These are phyloP conservation scores for Fusarium piperis DNA, from an alignment of 2,329 filamentous ascomycete genomes.

Conservation along the genomic window DNA sequence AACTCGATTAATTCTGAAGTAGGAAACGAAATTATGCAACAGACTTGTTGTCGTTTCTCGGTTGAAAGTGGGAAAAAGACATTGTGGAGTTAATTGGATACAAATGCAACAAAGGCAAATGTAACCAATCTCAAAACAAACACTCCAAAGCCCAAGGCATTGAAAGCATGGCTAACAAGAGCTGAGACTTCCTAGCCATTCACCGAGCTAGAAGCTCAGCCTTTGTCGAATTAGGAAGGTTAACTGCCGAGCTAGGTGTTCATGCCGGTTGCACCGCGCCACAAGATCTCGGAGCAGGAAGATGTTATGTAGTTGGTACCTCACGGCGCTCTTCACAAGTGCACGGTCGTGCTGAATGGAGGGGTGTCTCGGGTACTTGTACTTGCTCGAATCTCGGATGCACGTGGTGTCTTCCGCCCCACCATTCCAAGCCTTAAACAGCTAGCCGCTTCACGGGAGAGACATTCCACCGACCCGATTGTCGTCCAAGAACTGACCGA, in stretches of 20 bases:
- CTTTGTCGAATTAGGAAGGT: slow-evolving; percentile 19
- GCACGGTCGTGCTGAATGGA: background rate
- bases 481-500: slow-evolving; percentile 26
- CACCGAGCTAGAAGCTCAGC: slow-evolving; percentile 19
- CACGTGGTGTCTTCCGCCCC: slow-evolving; percentile 10
- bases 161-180: background rate
- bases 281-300: background rate
- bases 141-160: background rate
- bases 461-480: slow-evolving; percentile 34
- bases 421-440: slow-evolving; percentile 24
- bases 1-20: background rate
- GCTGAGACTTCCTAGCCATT: background rate
- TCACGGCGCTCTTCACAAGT: background rate
- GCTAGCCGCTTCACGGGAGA: slow-evolving; percentile 26
- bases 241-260: slow-evolving; percentile 15
- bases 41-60: background rate
- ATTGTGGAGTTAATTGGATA: background rate
- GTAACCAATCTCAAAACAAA: background rate
- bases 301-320: background rate
- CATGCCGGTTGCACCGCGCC: slow-evolving; percentile 5
- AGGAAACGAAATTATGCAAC: background rate
- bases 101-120: background rate
- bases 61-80: background rate
- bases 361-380: slow-evolving; percentile 9
- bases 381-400: background rate